These are phyloP conservation scores for Hamamelis virginiana DNA, from an alignment of 164 flowering plant species.

Conservation along the genomic window DNA sequence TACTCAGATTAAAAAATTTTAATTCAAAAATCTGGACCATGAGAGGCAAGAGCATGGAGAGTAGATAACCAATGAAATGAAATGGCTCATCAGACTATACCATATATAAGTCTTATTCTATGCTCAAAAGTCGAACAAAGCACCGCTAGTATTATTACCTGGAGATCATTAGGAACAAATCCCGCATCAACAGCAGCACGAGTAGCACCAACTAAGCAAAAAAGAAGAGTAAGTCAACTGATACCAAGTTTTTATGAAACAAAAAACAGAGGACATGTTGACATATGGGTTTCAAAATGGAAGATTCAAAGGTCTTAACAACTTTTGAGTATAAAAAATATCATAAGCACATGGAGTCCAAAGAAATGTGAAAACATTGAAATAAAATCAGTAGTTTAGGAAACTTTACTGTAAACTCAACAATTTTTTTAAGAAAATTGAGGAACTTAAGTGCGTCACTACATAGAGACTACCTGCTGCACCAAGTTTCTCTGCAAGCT, in stretches of 20 bases:
- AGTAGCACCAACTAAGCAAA: conserved; percentile 93
- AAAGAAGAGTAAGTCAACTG: conserved; percentile 10
- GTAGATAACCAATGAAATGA: not conserved
- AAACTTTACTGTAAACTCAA: not conserved
- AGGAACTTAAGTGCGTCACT: not conserved
- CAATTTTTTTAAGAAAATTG: not conserved
- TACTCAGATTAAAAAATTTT: not conserved
- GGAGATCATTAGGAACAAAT: conserved; percentile 94
- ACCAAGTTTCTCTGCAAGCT: conserved; percentile 95
- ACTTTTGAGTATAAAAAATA: too few species aligned
- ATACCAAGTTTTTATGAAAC: not conserved
- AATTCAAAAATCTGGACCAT: not conserved
- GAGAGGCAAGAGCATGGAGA: not conserved
- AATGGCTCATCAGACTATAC: not conserved
- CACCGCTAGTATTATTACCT: conserved; percentile 52
- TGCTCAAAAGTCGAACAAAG: not conserved
- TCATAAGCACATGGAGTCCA: not conserved
- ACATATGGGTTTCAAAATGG: conserved; percentile 1
- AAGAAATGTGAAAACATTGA: not conserved
- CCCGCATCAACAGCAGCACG: conserved; percentile 99
- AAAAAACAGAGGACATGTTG: too few species aligned
- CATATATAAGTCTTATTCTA: not conserved
- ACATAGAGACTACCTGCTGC: conserved; percentile 66
- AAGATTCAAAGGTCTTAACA: not conserved
- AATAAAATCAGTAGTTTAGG: not conserved